Evolutionary conservation across 768 basidiomycete genomes (phyloP), one percentile per base, ranked within the genome.

Genomic region (Mycena galericulata): DNA sequence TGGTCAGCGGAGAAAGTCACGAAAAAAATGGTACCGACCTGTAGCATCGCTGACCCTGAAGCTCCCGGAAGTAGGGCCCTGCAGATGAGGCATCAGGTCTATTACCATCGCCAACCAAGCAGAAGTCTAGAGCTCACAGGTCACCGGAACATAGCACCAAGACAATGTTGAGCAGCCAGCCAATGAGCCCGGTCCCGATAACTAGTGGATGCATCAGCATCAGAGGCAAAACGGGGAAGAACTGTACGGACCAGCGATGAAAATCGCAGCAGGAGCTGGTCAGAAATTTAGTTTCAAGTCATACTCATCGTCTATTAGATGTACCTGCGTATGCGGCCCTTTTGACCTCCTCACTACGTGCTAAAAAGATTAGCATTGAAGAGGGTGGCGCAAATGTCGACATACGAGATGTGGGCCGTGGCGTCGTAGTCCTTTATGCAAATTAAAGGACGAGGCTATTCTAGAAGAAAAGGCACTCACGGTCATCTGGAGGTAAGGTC

Each of bases 111-210:
- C 47, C 17, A 36, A 11, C 3, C 41, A 36, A 24, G 45, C 2
- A 10, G 18, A 46, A 36, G n/a, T 6, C 11, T 38, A 64, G 36
- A 51, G 2, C 89, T 73, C 68, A 90, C 90, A 93, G 80, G 61
- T 89, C 88, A 9, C 93, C 93, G 22, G 92, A 93, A 78, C 94
- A 96, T 11, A 96, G 83, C n/a, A 96, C 86, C 32, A 95, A 79
- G 6, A 95, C 90, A 69, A 97, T 92, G 79, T 96, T 97, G 67
- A 96, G 85, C 11, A 96, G 74, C 94, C 94, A 96, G 36, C 94
- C 94, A 68, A 94, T 85, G 49, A 92, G 79, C 61, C 91, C 91
- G 5, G 92, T 93, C 6, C 92, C 92, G 63, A 93, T 81, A 30
- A 93, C 92, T 89, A 68, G 41, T 54, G 6, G 26, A 29, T 32